phyloP scores from a whole-genome alignment of 1,284 basidiomycete genomes.

The Cerrena zonata region DNA sequence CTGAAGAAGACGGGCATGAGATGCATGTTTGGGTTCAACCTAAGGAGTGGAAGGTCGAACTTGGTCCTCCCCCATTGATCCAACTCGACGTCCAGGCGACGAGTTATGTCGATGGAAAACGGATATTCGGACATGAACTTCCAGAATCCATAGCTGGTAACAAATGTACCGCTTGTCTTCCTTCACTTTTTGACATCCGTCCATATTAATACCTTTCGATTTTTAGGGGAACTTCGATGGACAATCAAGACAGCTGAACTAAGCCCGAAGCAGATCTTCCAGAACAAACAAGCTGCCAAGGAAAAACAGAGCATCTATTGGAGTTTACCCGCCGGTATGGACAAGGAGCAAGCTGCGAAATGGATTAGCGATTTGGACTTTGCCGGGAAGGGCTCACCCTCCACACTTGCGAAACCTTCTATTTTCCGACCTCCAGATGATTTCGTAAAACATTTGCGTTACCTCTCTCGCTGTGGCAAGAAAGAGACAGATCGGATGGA shows the following conservation, averaged over 20 bases:
- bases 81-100: slow-evolving; percentile 36
- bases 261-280: slow-evolving; percentile 29
- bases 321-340: slow-evolving; percentile 44
- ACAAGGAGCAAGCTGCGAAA: slow-evolving; percentile 37
- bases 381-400: slow-evolving; percentile 16
- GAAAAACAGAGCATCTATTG: slow-evolving; percentile 39
- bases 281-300: slow-evolving; percentile 27
- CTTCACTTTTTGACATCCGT: background rate
- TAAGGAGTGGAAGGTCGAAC: slow-evolving; percentile 32
- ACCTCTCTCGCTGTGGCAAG: slow-evolving; percentile 8
- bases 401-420: slow-evolving; percentile 6
- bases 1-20: slow-evolving; percentile 33
- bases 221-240: slow-evolving; percentile 59
- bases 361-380: slow-evolving; percentile 49
- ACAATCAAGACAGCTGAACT: slow-evolving; percentile 35
- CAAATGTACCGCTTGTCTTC: slow-evolving; percentile 32
- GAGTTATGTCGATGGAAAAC: slow-evolving; percentile 30
- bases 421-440: slow-evolving; percentile 6
- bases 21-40: slow-evolving; percentile 69
- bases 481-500: slow-evolving; percentile 2
- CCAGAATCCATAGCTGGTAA: background rate
- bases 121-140: slow-evolving; percentile 24
- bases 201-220: background rate
- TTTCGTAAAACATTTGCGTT: slow-evolving; percentile 5
- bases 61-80: slow-evolving; percentile 34